Conservation (phyloP, 2,329 filamentous ascomycete genomes). For the Ophiocordyceps camponoti-saundersi region DNA sequence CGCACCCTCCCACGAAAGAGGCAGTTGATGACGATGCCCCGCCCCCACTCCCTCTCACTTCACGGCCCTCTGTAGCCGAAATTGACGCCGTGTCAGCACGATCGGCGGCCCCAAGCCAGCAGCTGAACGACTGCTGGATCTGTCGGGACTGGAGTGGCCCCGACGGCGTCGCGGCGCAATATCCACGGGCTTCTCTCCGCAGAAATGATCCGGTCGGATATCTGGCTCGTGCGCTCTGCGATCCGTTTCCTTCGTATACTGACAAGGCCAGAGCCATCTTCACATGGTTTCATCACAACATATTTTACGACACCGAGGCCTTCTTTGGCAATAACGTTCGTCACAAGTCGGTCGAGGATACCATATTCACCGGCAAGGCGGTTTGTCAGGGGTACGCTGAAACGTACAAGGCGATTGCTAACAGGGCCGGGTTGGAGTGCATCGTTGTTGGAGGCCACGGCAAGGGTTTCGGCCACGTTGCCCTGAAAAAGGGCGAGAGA, state of each 20-base stretch:
- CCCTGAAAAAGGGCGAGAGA: constrained; percentile 44
- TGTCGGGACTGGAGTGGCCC: constrained; percentile 80
- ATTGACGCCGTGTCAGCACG: constrained; percentile 26
- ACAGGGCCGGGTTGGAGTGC: constrained; percentile 62
- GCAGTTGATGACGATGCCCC: constrained; percentile 18
- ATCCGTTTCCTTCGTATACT: constrained; percentile 62
- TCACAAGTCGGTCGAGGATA: constrained; percentile 51
- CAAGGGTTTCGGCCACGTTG: constrained; percentile 63
- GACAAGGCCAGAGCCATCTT: constrained; percentile 91
- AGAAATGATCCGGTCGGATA: constrained; percentile 47
- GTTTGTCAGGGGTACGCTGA: constrained; percentile 88
- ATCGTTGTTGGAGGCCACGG: constrained; percentile 63
- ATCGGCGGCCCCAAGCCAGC: constrained; percentile 9
- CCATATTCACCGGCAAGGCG: constrained; percentile 59
- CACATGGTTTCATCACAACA: constrained; percentile 89
- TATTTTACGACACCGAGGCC: constrained; percentile 63
- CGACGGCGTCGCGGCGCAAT: constrained; percentile 61
- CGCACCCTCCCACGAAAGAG: not conserved
- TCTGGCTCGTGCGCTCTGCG: constrained; percentile 62
- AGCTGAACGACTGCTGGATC: constrained; percentile 42
- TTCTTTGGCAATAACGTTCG: constrained; percentile 62
- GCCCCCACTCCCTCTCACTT: constrained; percentile 33
- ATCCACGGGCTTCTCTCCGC: constrained; percentile 57
- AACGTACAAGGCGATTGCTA: constrained; percentile 63
- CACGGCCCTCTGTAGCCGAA: constrained; percentile 33